Percentiles rank a stretch among this genome's conserved stretches.
Conservation (phyloP, 495 filamentous ascomycete genomes). For the Glonium stellatum region DNA sequence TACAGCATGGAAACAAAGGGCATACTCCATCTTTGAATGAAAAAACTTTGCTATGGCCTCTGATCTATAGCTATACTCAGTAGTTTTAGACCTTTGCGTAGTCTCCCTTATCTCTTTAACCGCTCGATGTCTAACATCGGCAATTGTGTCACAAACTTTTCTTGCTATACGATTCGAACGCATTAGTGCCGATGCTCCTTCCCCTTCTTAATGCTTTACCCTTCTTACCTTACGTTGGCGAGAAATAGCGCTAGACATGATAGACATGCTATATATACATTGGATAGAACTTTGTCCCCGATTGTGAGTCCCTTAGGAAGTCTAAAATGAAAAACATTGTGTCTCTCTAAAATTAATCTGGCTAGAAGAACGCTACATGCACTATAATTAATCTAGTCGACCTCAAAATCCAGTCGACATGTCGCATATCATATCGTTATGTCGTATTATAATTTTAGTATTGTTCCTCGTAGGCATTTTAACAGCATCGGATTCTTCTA, state of each 20-base stretch:
- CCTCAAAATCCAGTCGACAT: too few species aligned
- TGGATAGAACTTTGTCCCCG: conserved; percentile 27
- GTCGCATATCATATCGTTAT: too few species aligned
- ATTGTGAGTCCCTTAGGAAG: conserved; percentile 30
- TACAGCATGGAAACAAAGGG: too few species aligned
- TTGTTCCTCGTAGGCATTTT: too few species aligned
- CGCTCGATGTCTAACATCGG: neutral
- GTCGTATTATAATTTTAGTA: too few species aligned
- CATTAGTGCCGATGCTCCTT: conserved; percentile 11
- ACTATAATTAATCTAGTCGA: too few species aligned
- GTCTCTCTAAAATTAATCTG: neutral
- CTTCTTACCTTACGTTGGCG: conserved; percentile 9
- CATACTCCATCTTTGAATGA: conserved; percentile 3
- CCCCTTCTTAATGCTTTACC: conserved; percentile 13
- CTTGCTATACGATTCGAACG: conserved; percentile 19
- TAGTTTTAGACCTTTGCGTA: neutral
- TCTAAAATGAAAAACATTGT: conserved; percentile 23
- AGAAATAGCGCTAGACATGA: conserved; percentile 12
- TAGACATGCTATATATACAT: conserved; percentile 27
- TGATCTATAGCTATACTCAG: conserved; percentile 23
- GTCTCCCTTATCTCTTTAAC: conserved; percentile 20
- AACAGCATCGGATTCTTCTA: too few species aligned
- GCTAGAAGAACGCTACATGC: neutral
- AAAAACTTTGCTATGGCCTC: conserved; percentile 30
- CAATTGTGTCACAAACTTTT: neutral